Percentiles rank a stretch among this genome's conserved stretches.
Evolutionary conservation across 192 early-diverging fungal genomes (phyloP).

Genomic region (Coemansia furcata): DNA sequence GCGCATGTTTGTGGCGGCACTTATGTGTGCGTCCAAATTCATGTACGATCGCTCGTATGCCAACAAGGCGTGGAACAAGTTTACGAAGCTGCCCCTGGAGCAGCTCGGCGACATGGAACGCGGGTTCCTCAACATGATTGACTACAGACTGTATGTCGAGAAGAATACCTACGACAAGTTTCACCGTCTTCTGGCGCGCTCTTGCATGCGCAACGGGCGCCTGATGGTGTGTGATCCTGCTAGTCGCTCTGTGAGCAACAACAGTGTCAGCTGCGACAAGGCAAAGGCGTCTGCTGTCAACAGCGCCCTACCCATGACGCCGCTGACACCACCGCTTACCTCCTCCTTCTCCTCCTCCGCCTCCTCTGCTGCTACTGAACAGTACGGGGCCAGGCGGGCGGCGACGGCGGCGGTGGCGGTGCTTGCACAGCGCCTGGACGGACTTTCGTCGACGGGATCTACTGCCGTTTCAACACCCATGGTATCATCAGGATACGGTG

Average conservation of each 20-base stretch:
- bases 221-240: constrained; percentile 37
- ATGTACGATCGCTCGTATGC: constrained; percentile 80
- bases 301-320: background rate
- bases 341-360: too few relatives aligned
- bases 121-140: constrained; percentile 71
- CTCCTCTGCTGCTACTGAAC: constrained; percentile 3
- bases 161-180: constrained; percentile 45
- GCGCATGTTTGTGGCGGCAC: constrained; percentile 78
- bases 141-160: constrained; percentile 65
- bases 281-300: background rate
- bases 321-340: background rate
- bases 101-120: constrained; percentile 84
- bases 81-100: constrained; percentile 67
- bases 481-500: background rate
- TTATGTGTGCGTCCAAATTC: constrained; percentile 86
- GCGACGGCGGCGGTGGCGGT: background rate
- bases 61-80: constrained; percentile 83
- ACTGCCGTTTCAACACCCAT: background rate
- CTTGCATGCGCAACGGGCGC: constrained; percentile 48
- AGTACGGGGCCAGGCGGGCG: background rate
- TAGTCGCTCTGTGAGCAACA: background rate
- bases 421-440: background rate
- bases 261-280: background rate
- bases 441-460: background rate
- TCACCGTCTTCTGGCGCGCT: constrained; percentile 43